Conservation (phyloP, 345 rosid genomes). For the Populus alba region DNA sequence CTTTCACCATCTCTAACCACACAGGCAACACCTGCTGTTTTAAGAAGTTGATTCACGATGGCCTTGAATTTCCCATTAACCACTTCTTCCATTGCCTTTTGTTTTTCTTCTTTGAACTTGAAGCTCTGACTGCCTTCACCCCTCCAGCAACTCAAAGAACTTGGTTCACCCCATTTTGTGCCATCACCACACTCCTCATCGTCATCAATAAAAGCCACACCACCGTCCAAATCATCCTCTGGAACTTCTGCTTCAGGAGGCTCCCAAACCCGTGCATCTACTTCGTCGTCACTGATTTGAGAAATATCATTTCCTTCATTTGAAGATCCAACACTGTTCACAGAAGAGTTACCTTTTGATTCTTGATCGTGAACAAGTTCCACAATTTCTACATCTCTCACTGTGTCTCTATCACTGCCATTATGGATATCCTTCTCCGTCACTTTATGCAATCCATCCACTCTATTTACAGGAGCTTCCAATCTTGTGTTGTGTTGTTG, state of each 20-base stretch:
- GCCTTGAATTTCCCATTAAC: slow-evolving; percentile 68
- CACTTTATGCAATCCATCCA: slow-evolving; percentile 32
- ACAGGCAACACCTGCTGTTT: slow-evolving; percentile 45
- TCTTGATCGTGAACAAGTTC: slow-evolving; percentile 32
- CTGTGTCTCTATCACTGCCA: slow-evolving; percentile 24
- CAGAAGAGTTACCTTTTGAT: slow-evolving; percentile 24
- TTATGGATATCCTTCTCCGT: slow-evolving; percentile 21
- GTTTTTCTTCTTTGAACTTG: slow-evolving; percentile 54
- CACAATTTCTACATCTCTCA: slow-evolving; percentile 42
- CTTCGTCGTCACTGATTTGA: slow-evolving; percentile 25
- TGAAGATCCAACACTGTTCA: slow-evolving; percentile 19
- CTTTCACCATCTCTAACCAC: slow-evolving; percentile 38
- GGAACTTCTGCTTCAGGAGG: slow-evolving; percentile 81
- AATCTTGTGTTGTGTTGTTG: slow-evolving; percentile 23
- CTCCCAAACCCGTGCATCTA: slow-evolving; percentile 58
- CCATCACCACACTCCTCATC: slow-evolving; percentile 75
- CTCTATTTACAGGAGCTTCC: slow-evolving; percentile 31
- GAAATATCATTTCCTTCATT: slow-evolving; percentile 34
- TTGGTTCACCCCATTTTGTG: slow-evolving; percentile 55
- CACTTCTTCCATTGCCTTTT: slow-evolving; percentile 57
- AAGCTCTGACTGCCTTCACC: slow-evolving; percentile 43
- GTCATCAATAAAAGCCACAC: slow-evolving; percentile 52
- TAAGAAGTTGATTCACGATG: slow-evolving; percentile 56
- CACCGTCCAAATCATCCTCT: slow-evolving; percentile 53
- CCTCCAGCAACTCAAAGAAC: slow-evolving; percentile 43